Evolutionary conservation across 2,329 filamentous ascomycete species (phyloP), one percentile per base, ranked within the genome.

Genomic region (Hymenotorrendiella dingleyae): DNA sequence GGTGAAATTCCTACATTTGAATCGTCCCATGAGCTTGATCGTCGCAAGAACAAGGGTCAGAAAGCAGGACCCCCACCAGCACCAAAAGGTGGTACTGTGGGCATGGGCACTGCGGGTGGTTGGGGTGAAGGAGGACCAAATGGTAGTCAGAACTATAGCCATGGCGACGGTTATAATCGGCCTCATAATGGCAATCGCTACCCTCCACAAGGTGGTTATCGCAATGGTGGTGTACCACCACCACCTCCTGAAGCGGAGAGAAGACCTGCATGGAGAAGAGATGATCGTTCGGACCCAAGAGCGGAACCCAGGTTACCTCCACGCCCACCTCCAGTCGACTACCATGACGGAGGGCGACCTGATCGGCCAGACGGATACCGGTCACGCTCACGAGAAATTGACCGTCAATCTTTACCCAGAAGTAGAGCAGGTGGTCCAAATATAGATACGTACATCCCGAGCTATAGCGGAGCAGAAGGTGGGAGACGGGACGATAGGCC

Each of bases 11-110:
- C 93, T 2, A 76, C 71, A 12, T 97, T 95, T 58, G 87, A 94
- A 60, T 91, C 96, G 57, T 95, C 89, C 33, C 93, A 98, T 64
- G 93, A 98, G 64, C 72, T 97, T n/a, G 93, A 98, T 62, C 79
- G 91, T 38, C 80, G 89, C 62, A 94, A 91, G 65, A 91, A 89
- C 55, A 84, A 94, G 53, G 85, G 89, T 45, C 84, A 93, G 57
- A 87, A 87, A 59, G 84, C 84, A 17, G 84, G 82, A 17, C 74
- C 91, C 9, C 91, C 91, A 4, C 91, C 93, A 10, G 93, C 91
- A 1, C 93, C 93, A 0, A 89, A 91, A 54, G 91, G 90, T 10
- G 91, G 88, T 4, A 89, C 87, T 1, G 89, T 95, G 3, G 91
- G 91, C 11, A 80, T 88, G 57, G 78, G 71, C 7, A 71, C 72